These are phyloP conservation scores for Penicillium cosmopolitanum DNA, from an alignment of 495 filamentous ascomycete genomes.

Conservation along the genomic window DNA sequence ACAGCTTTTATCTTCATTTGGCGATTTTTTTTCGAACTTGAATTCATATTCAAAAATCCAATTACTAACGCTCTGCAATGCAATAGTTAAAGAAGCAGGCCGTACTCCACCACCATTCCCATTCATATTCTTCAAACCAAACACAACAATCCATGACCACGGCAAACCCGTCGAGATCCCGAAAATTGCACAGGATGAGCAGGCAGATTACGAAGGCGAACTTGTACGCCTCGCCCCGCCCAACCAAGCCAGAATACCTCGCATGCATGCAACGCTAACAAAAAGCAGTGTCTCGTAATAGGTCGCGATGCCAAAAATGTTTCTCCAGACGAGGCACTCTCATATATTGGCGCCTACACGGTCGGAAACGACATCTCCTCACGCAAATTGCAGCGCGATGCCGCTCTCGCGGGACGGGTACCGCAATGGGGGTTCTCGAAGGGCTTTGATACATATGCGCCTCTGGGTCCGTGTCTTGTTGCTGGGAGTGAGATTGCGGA, in stretches of 20 bases:
- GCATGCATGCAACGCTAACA: not conserved
- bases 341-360: slow-evolving; percentile 53
- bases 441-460: slow-evolving; percentile 78
- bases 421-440: slow-evolving; percentile 77
- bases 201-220: slow-evolving; percentile 59
- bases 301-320: slow-evolving; percentile 52
- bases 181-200: slow-evolving; percentile 51
- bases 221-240: slow-evolving; percentile 32
- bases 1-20: too few relatives aligned
- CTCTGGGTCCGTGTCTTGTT: slow-evolving; percentile 61
- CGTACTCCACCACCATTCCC: slow-evolving; percentile 51
- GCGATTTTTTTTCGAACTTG: too few relatives aligned
- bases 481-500: slow-evolving; percentile 39
- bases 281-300: slow-evolving; percentile 36
- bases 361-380: slow-evolving; percentile 54
- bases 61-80: not conserved
- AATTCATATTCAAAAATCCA: too few relatives aligned
- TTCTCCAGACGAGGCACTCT: slow-evolving; percentile 39
- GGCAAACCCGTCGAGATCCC: slow-evolving; percentile 46
- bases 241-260: not conserved
- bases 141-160: slow-evolving; percentile 48
- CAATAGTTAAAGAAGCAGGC: slow-evolving; percentile 52
- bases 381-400: slow-evolving; percentile 47
- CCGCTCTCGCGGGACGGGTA: slow-evolving; percentile 61
- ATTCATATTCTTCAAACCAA: slow-evolving; percentile 55